Evolutionary conservation across 768 basidiomycete genomes (phyloP), one percentile per base, ranked within the genome.

Genomic region (Naganishia vaughanmartiniae): DNA sequence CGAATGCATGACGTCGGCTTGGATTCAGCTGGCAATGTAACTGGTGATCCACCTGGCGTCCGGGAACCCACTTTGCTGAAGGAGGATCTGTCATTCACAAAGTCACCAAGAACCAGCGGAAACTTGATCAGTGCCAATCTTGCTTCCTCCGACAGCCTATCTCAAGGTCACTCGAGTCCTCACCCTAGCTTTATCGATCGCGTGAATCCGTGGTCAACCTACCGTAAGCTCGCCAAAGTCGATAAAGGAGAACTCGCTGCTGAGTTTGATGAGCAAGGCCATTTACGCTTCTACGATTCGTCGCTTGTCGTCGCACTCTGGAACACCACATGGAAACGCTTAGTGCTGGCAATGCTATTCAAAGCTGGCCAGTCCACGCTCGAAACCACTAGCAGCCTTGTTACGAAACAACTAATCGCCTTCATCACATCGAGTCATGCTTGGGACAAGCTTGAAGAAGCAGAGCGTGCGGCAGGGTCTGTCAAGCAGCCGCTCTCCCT

Each of bases 321-420:
- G 39, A 51, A 36, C 14, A 54, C 36, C 15, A 58, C 57, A 19
- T 67, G 66, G 36, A 26, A 33, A 21, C 51, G 31, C 6, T 21
- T 45, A 2, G 12, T 42, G 24, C 15, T 53, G n/a, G 51, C 51
- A 15, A 54, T 55, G 14, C 9, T 55, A 2, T 54, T 67, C 66
- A 54, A 53, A 24, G 51, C 54, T 0, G 26, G 51, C 12, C 26
- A 39, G 39, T 34, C 57, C 34, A 58, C 34, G 1, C 57, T 58
- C 34, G 57, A 58, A 24, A 58, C 57, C 14, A 58, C 57, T 19
- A 58, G 57, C 57, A 58, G 57, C 34, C 63, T 69, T 28, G 67
- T 89, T 24, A 87, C 82, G 74, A 87, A 88, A 73, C 83, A 85
- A 24, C 77, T 89, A 5, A 80, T 89, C n/a, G 84, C 84, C 0